Percentiles rank a stretch among this genome's conserved stretches.
Evolutionary conservation across 2,329 filamentous ascomycete species (phyloP).

Genomic region (Pseudogymnoascus sp.): DNA sequence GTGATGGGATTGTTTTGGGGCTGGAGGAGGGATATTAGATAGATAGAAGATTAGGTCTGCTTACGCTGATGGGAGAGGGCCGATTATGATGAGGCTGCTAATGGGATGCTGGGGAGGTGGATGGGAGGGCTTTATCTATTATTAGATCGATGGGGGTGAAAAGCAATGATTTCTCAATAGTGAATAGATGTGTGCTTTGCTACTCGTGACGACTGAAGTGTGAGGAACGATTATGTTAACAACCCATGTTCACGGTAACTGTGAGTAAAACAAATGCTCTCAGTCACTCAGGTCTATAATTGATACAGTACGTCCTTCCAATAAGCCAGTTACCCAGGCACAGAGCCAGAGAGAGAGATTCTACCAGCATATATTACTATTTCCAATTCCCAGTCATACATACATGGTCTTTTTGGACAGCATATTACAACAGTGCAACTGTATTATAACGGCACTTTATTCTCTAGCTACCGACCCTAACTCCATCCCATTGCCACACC

Average conservation of each 20-base stretch:
- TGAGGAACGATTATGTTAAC: not conserved
- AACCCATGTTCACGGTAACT: not conserved
- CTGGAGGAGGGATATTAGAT: not conserved
- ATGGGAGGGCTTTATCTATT: not conserved
- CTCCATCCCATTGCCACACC: not conserved
- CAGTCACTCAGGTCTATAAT: not conserved
- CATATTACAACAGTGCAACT: not conserved
- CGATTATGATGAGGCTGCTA: not conserved
- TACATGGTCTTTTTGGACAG: too few species aligned
- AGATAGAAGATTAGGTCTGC: not conserved
- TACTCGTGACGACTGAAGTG: not conserved
- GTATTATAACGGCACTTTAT: not conserved
- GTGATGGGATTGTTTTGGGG: not conserved
- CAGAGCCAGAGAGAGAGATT: not conserved
- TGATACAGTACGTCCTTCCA: not conserved
- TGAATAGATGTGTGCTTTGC: not conserved
- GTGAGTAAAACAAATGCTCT: not conserved
- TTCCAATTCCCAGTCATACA: not conserved
- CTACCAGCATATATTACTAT: not conserved
- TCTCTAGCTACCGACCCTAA: not conserved
- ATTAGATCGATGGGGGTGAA: not conserved
- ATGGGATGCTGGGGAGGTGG: not conserved
- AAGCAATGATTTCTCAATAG: conserved; percentile 1
- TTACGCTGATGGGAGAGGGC: not conserved
- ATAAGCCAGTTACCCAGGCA: not conserved